Percentiles rank a stretch among this genome's conserved stretches.
Conservation (phyloP, 305 asterid species). For the Rubia peregrina region DNA sequence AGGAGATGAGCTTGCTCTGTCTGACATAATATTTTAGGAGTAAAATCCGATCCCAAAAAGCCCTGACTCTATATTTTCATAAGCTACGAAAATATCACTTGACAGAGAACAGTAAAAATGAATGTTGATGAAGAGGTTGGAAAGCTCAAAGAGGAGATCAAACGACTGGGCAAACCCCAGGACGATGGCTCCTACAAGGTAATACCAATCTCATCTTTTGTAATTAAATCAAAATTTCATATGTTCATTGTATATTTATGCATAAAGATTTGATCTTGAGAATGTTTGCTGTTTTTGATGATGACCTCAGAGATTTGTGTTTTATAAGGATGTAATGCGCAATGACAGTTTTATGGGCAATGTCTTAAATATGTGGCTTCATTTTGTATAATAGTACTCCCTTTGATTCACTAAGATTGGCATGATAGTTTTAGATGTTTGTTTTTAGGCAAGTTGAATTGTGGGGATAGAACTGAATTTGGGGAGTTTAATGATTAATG, state of each 20-base stretch:
- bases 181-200: constrained; percentile 95
- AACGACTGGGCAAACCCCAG: constrained; percentile 67
- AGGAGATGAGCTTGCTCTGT: background rate
- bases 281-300: background rate
- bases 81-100: background rate
- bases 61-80: background rate
- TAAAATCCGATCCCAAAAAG: background rate
- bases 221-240: background rate
- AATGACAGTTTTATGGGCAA: background rate
- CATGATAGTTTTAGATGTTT: too few relatives aligned
- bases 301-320: background rate
- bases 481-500: too few relatives aligned
- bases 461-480: too few relatives aligned
- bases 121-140: constrained; percentile 91
- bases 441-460: too few relatives aligned
- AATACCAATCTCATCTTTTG: background rate
- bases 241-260: background rate
- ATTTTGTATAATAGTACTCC: background rate
- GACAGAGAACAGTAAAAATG: constrained; percentile 31
- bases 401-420: too few relatives aligned
- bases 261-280: background rate
- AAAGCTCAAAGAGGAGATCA: constrained; percentile 73
- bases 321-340: too few relatives aligned
- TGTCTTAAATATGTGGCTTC: constrained; percentile 1
- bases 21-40: background rate